Base-by-base conservation (phyloP, 1,139 yeast genomes). In the Yamadazyma atmosphaerica region DNA sequence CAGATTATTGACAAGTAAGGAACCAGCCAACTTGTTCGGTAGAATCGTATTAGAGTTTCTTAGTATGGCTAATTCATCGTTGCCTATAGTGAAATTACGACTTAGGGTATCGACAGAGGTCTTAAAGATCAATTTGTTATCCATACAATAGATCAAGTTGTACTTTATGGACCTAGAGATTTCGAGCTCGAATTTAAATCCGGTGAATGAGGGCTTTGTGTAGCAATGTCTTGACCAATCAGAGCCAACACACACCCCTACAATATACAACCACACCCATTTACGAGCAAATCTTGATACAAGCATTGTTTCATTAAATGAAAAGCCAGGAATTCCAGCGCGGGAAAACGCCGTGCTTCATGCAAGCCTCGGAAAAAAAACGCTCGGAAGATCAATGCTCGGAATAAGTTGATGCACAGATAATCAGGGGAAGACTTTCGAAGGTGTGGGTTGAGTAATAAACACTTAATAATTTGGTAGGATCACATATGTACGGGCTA, bases 131-230 rank as follows among this genome's bases (percentile, higher is more conserved):
- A 63, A 40, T 38, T 57, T 61, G 39, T 61, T 61, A 38, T 65
- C 68, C 32, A 52, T 49, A 37, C 69, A 65, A 36, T 63, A 60
- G 9, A 62, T 41, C 27, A 65, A 46, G 38, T 29, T 13, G 37
- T 40, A 49, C 10, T 6, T 10, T 4, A 37, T 4, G 7, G 42
- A 39, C 6, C 54, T 23, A 15, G 47, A 43, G 10, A 60, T 44
- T 38, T 60, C 68, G 32, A 55, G 46, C 39, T 64, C 69, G 16
- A 65, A 44, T 40, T 58, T 61, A 46, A 58, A 66, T 0, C 72
- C 72, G 1, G 68, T 60, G 38, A 63, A 65, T 2, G 63, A 58
- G 2, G 53, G 49, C 3, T 44, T 41, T 10, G 38, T 25, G 35
- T 24, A 44, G 24, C 52, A 49, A 31, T 41, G 44, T 17, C 39